A percentile compares a stretch with the other conserved stretches of the same genome.
phyloP scores from a whole-genome alignment of 768 basidiomycete genomes.

The Crucibulum laeve region DNA sequence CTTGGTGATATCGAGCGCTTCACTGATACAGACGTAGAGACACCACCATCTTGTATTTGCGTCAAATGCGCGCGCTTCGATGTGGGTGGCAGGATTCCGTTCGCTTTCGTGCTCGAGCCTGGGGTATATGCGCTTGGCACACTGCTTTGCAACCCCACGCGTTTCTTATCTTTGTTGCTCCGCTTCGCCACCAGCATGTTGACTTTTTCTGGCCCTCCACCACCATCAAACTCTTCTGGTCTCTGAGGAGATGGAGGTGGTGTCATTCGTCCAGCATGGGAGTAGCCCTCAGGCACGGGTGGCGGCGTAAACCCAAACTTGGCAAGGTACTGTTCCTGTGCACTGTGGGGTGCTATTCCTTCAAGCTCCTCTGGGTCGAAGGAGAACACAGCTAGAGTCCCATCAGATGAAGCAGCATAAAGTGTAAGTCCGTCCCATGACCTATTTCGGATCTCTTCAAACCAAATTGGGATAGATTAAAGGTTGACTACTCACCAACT shows the following conservation, averaged over 20 bases:
- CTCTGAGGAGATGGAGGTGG: conserved; percentile 37
- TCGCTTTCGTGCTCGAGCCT: conserved; percentile 3
- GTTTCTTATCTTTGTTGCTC: conserved; percentile 57
- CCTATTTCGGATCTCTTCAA: conserved; percentile 39
- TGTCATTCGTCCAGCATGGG: conserved; percentile 43
- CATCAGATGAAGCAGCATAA: conserved; percentile 95
- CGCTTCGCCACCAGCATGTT: conserved; percentile 77
- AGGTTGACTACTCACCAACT: conserved; percentile 64
- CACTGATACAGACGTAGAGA: too few species aligned
- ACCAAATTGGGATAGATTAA: conserved; percentile 3
- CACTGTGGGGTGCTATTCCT: conserved; percentile 69
- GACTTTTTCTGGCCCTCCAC: conserved; percentile 49
- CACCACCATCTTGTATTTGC: conserved; percentile 25
- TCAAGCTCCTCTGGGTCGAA: conserved; percentile 80
- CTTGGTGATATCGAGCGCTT: conserved; percentile 14
- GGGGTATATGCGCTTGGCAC: conserved; percentile 18
- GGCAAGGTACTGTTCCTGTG: conserved; percentile 75
- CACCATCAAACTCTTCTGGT: conserved; percentile 24
- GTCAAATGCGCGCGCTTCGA: conserved; percentile 32
- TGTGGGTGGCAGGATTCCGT: conserved; percentile 14
- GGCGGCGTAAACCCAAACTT: conserved; percentile 75
- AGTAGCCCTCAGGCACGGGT: conserved; percentile 67
- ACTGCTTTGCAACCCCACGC: conserved; percentile 27
- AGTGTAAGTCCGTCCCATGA: conserved; percentile 89
- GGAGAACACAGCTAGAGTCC: conserved; percentile 84